These are phyloP conservation scores for Fusarium guadeloupense DNA, from an alignment of 2,329 filamentous ascomycete genomes.

Conservation along the genomic window DNA sequence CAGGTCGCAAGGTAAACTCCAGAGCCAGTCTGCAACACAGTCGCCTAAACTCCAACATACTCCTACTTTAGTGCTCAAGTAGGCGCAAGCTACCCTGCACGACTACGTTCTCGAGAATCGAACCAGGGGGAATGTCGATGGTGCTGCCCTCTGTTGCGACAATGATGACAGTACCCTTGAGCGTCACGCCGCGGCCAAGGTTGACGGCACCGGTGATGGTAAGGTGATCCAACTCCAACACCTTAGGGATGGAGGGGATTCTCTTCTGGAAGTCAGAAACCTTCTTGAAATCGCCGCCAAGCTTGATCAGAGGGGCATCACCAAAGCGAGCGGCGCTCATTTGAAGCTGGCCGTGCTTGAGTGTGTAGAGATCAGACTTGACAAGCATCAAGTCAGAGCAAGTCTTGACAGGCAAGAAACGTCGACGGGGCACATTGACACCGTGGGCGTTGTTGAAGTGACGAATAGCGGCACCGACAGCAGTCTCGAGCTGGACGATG, in stretches of 20 bases:
- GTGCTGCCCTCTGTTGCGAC: slow-evolving; percentile 97
- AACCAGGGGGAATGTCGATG: slow-evolving; percentile 96
- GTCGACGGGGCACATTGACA: slow-evolving; percentile 96
- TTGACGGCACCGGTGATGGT: slow-evolving; percentile 98
- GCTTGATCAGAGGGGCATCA: slow-evolving; percentile 97
- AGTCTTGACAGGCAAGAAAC: slow-evolving; percentile 99
- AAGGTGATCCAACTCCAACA: slow-evolving; percentile 90
- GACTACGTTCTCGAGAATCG: slow-evolving; percentile 97
- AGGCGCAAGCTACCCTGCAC: slow-evolving; percentile 93
- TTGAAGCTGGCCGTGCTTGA: slow-evolving; percentile 97
- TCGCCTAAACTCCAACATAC: slow-evolving; percentile 1
- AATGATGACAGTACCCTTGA: slow-evolving; percentile 99
- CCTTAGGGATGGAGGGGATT: slow-evolving; percentile 88
- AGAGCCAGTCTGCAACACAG: slow-evolving; percentile 8
- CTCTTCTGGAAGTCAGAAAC: slow-evolving; percentile 95
- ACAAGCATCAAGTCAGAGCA: slow-evolving; percentile 99
- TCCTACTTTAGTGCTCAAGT: slow-evolving; percentile 66
- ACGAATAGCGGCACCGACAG: slow-evolving; percentile 96
- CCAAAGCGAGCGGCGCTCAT: slow-evolving; percentile 98
- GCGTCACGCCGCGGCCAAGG: slow-evolving; percentile 90
- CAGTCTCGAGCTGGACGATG: slow-evolving; percentile 98
- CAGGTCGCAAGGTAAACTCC: slow-evolving; percentile 10
- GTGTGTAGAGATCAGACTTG: slow-evolving; percentile 98
- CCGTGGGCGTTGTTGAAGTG: slow-evolving; percentile 99
- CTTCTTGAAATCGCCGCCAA: slow-evolving; percentile 99